These are phyloP conservation scores for Penicillium sp. DNA, from an alignment of 2,329 filamentous ascomycete species.

Conservation along the genomic window DNA sequence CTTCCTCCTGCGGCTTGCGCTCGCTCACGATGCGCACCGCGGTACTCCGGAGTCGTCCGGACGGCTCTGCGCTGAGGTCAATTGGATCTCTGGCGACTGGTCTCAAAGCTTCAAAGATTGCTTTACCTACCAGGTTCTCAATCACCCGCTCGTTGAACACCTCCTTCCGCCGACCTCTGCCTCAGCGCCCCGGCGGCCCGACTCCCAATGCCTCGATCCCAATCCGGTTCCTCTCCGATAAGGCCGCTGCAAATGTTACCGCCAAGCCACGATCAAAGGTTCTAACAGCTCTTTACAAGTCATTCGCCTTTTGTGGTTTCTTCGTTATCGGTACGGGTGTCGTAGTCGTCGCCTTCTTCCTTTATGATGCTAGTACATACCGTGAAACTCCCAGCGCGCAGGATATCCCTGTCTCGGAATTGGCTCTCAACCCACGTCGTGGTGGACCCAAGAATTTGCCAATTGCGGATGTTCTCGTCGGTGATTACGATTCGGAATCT, in stretches of 20 bases:
- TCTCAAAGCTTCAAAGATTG: constrained; percentile 23
- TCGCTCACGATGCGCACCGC: constrained; percentile 37
- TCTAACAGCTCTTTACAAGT: constrained; percentile 65
- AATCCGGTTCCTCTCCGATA: constrained; percentile 40
- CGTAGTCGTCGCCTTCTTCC: constrained; percentile 79
- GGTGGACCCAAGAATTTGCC: constrained; percentile 96
- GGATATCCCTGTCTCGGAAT: constrained; percentile 81
- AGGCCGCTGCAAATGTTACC: constrained; percentile 29
- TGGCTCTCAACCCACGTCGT: constrained; percentile 76
- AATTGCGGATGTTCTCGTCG: constrained; percentile 83
- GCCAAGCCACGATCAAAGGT: constrained; percentile 36
- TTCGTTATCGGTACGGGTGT: constrained; percentile 71
- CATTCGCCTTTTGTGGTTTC: constrained; percentile 73
- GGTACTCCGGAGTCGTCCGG: constrained; percentile 37
- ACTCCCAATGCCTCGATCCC: constrained; percentile 31
- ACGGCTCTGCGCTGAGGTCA: constrained; percentile 32
- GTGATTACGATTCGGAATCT: constrained; percentile 78
- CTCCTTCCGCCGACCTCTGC: constrained; percentile 21
- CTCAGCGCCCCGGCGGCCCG: constrained; percentile 14
- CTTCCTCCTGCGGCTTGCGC: constrained; percentile 14
- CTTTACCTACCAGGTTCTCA: constrained; percentile 17
- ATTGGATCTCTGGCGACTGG: constrained; percentile 30
- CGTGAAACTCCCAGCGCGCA: constrained; percentile 66
- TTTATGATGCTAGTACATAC: constrained; percentile 94
- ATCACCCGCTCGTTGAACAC: constrained; percentile 30